phyloP scores from a whole-genome alignment of 768 basidiomycete species.

The Paxillus rubicundulus region DNA sequence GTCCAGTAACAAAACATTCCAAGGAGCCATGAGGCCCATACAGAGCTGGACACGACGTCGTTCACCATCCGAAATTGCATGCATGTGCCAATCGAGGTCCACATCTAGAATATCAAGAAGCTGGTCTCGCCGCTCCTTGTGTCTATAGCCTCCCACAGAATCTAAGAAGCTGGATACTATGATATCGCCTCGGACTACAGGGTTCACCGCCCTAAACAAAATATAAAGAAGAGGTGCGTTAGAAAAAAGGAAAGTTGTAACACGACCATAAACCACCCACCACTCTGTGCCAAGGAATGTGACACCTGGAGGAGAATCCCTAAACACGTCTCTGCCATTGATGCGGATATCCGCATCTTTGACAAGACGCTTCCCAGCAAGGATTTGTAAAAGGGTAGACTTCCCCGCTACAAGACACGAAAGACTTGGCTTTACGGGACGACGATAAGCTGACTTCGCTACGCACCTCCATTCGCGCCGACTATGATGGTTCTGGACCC shows the following conservation, averaged over 20 bases:
- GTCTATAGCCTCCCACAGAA: constrained; percentile 92
- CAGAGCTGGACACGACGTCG: constrained; percentile 90
- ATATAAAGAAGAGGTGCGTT: background rate
- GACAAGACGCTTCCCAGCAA: constrained; percentile 88
- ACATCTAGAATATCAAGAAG: constrained; percentile 92
- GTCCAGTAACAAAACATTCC: constrained; percentile 91
- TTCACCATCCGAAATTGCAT: constrained; percentile 94
- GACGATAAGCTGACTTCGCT: background rate
- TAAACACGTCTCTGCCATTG: constrained; percentile 84
- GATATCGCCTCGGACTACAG: constrained; percentile 92
- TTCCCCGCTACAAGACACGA: constrained; percentile 65
- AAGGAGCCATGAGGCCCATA: constrained; percentile 92
- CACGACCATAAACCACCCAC: constrained; percentile 38
- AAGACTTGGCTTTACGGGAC: background rate
- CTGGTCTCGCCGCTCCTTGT: constrained; percentile 82
- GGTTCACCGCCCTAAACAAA: constrained; percentile 85
- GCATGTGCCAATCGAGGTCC: constrained; percentile 96
- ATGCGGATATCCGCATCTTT: constrained; percentile 63
- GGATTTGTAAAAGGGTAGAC: constrained; percentile 91
- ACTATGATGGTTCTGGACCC: constrained; percentile 85
- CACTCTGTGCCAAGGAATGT: constrained; percentile 95
- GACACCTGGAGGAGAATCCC: constrained; percentile 76
- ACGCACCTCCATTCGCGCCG: constrained; percentile 90
- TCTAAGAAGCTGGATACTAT: constrained; percentile 93
- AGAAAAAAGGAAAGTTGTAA: background rate